Evolutionary conservation across 208 protist genomes (phyloP).

Genomic region (Leishmania martiniquensis): DNA sequence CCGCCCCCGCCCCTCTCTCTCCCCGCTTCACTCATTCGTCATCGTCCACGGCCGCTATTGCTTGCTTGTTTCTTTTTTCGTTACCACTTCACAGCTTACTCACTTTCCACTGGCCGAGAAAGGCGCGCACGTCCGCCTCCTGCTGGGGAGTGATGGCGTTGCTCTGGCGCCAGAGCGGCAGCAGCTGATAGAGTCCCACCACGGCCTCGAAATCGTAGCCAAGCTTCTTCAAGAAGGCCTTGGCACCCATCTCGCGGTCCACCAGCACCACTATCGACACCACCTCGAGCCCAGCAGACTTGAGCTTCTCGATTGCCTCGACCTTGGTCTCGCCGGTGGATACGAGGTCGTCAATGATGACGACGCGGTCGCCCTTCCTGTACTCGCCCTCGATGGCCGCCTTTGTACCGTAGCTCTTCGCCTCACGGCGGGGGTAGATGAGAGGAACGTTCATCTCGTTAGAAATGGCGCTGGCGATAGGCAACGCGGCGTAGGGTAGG

Average conservation of each 20-base stretch:
- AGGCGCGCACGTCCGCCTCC: conserved; percentile 54
- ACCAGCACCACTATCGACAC: conserved; percentile 94
- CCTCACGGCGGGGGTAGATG: conserved; percentile 92
- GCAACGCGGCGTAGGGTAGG: conserved; percentile 95
- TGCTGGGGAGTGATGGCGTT: conserved; percentile 70
- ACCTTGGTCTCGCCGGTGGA: conserved; percentile 95
- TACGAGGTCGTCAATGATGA: conserved; percentile 97
- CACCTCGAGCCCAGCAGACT: conserved; percentile 81
- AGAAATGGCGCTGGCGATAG: conserved; percentile 94
- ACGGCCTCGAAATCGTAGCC: conserved; percentile 89
- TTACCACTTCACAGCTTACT: conserved; percentile 63
- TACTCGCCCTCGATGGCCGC: conserved; percentile 95
- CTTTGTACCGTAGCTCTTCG: conserved; percentile 96
- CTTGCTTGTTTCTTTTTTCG: background rate
- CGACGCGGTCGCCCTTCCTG: conserved; percentile 88
- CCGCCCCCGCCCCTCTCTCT: background rate
- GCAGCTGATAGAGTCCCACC: conserved; percentile 74
- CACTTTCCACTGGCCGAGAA: conserved; percentile 60
- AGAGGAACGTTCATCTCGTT: conserved; percentile 89
- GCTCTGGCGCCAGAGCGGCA: conserved; percentile 70
- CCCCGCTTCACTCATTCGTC: too few relatives aligned
- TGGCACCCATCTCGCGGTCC: conserved; percentile 96
- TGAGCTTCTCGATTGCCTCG: conserved; percentile 93
- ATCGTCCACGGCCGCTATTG: too few relatives aligned
- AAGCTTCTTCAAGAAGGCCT: conserved; percentile 77